phyloP scores from a whole-genome alignment of 2,329 filamentous ascomycete genomes.

The Claviceps arundinis region DNA sequence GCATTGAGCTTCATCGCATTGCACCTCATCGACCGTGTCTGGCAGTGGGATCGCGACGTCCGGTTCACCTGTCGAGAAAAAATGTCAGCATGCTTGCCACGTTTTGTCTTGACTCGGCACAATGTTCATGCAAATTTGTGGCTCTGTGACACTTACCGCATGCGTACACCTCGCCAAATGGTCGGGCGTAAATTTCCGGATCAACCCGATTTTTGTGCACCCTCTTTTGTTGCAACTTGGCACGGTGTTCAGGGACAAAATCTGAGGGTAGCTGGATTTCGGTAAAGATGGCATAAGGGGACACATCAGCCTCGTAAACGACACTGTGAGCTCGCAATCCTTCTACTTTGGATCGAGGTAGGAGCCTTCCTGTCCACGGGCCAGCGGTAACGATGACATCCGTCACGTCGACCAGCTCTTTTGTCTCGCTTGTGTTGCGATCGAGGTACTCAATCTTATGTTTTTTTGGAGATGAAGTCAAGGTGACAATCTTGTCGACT shows the following conservation, averaged over 20 bases:
- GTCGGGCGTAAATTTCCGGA: constrained; percentile 88
- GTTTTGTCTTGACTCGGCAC: neutral
- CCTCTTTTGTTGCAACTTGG: constrained; percentile 33
- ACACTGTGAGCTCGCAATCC: constrained; percentile 52
- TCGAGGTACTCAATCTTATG: constrained; percentile 44
- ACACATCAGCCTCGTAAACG: constrained; percentile 50
- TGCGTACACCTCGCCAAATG: constrained; percentile 80
- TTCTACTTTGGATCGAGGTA: constrained; percentile 44
- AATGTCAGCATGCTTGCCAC: neutral
- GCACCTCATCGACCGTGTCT: constrained; percentile 58
- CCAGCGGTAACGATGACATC: constrained; percentile 45
- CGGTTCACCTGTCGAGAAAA: constrained; percentile 45
- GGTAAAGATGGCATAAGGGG: constrained; percentile 72
- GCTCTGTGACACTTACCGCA: constrained; percentile 48
- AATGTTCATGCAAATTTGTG: neutral
- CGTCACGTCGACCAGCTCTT: constrained; percentile 30
- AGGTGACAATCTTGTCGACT: constrained; percentile 53
- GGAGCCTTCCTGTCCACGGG: constrained; percentile 48
- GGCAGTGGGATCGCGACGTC: constrained; percentile 67
- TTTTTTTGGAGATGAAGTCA: constrained; percentile 36
- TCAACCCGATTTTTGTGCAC: constrained; percentile 52
- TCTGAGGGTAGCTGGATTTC: constrained; percentile 61
- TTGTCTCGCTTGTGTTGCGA: constrained; percentile 24
- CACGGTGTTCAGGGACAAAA: constrained; percentile 41
- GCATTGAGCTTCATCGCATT: constrained; percentile 62